Evolutionary conservation across 352 stramenopile species (phyloP), one percentile per base, ranked within the genome.

Genomic region (Globisporangium radiosum): DNA sequence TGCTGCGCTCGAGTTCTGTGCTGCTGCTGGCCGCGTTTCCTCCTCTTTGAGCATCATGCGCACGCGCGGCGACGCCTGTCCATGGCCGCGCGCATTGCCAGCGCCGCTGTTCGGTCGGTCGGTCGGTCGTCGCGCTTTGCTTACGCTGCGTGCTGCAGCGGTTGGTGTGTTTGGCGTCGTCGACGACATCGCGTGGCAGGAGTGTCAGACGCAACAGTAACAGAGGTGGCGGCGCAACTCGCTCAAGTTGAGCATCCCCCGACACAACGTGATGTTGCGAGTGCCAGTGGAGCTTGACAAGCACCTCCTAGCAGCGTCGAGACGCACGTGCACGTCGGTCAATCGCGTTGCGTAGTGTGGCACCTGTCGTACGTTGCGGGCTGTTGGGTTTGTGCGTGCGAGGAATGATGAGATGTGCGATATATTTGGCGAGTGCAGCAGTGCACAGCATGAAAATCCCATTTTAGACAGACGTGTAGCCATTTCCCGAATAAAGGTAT

Each of bases 41-140:
- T 65, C 59, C 25, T 59, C 59, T 38, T 65, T 65, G 15, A 60
- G 47, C 59, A 56, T 49, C 53, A 65, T 60, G 38, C 59, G 59
- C 47, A 55, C 62, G 19, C 65, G 69, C 15, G 65, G 65, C n/a
- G 69, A 72, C 6, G 51, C 33, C 36, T 62, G 60, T 10, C 37
- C 45, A 10, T 52, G 48, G 36, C 13, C 8, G 7, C 45, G 44
- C 1, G 19, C 36, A 38, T 17, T 60, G 25, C 25, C 25, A 33
- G 25, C 25, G 25, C 25, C 25, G 51, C 54, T 37, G 19, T 5
- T 61, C 37, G 38, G 43, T 38, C 59, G 58, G 19, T 69, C 66
- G 33, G 66, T 76, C 9, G 69, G 66, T 3, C 63, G 57, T 7
- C 66, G 64, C 14, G 47, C 47, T 62, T 54, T 63, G 53, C 45